Conservation (phyloP, 495 filamentous ascomycete genomes). For the Penicillium goetzii region DNA sequence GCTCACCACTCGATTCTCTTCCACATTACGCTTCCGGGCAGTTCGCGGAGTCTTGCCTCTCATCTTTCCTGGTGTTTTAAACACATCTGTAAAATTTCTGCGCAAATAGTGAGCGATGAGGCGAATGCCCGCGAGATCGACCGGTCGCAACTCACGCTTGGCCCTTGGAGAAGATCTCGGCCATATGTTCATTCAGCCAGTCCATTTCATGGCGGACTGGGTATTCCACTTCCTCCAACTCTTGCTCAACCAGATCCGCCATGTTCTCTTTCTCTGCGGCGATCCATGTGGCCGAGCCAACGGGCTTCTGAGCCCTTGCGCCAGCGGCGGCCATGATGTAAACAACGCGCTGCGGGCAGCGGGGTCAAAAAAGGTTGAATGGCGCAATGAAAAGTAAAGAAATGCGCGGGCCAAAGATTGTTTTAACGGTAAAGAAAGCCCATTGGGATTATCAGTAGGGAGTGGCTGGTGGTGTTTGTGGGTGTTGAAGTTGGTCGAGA, state of each 20-base stretch:
- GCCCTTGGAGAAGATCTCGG: constrained; percentile 84
- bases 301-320: constrained; percentile 53
- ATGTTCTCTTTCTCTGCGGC: constrained; percentile 67
- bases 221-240: constrained; percentile 88
- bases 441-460: constrained; percentile 18
- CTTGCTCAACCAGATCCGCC: constrained; percentile 64
- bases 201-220: constrained; percentile 88
- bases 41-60: constrained; percentile 93
- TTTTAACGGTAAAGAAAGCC: constrained; percentile 5
- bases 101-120: constrained; percentile 39
- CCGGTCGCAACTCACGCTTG: constrained; percentile 65
- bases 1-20: constrained; percentile 68
- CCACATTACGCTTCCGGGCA: constrained; percentile 65
- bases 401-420: neutral
- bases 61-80: constrained; percentile 95
- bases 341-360: constrained; percentile 37
- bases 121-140: constrained; percentile 3
- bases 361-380: neutral
- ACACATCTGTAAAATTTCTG: constrained; percentile 86
- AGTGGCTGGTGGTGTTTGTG: constrained; percentile 15
- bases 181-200: constrained; percentile 97
- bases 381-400: neutral
- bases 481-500: constrained; percentile 18
- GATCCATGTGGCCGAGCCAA: constrained; percentile 72
- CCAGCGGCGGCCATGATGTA: constrained; percentile 54